Percentiles rank a stretch among this genome's conserved stretches.
Evolutionary conservation across 1,284 basidiomycete genomes (phyloP).

Genomic region (Boletus subluridellus): DNA sequence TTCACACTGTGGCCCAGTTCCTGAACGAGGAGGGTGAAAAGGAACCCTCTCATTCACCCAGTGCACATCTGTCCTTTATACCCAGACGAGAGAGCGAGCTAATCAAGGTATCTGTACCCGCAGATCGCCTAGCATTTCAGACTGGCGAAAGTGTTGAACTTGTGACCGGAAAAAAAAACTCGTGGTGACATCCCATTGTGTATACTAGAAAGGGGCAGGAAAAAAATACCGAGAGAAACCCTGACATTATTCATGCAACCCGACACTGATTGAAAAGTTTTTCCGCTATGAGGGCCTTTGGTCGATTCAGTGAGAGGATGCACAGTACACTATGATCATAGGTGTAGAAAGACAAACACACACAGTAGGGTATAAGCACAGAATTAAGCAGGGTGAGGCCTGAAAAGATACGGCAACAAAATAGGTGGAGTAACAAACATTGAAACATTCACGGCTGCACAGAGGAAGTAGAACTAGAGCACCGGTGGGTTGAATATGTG

Average conservation of each 20-base stretch:
- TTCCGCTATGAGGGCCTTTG: conserved; percentile 72
- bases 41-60: conserved; percentile 62
- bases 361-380: conserved; percentile 13
- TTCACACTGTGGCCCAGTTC: conserved; percentile 68
- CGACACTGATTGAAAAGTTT: conserved; percentile 74
- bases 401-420: neutral
- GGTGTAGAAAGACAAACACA: conserved; percentile 8
- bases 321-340: conserved; percentile 66
- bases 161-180: conserved; percentile 72
- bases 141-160: conserved; percentile 90
- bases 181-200: conserved; percentile 88
- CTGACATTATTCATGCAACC: conserved; percentile 94
- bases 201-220: conserved; percentile 60
- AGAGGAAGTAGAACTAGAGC: conserved; percentile 33
- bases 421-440: neutral
- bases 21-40: conserved; percentile 44
- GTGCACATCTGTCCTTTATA: conserved; percentile 76
- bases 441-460: conserved; percentile 16
- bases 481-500: conserved; percentile 42
- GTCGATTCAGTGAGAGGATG: conserved; percentile 80
- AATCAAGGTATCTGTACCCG: conserved; percentile 80
- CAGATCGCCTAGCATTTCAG: conserved; percentile 83
- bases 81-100: conserved; percentile 75
- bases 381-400: neutral
- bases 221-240: conserved; percentile 70